Evolutionary conservation across 2,329 filamentous ascomycete species (phyloP).

Genomic region (Thielaviopsis populi): DNA sequence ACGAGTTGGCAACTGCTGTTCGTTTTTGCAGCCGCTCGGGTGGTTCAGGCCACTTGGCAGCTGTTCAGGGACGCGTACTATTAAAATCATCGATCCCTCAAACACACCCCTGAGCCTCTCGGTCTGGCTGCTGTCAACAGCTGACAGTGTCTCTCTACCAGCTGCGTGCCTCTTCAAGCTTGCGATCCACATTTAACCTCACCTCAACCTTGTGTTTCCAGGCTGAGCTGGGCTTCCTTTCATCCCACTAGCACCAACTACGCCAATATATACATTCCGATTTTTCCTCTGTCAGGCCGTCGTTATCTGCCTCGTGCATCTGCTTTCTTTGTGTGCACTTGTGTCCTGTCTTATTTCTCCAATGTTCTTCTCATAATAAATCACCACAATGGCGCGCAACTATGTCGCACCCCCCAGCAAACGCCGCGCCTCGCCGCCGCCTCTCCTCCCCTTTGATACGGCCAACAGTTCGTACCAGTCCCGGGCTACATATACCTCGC

Average conservation of each 20-base stretch:
- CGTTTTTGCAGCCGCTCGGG: not conserved
- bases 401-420: not conserved
- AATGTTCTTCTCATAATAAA: conserved; percentile 1
- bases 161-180: not conserved
- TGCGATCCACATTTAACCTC: conserved; percentile 9
- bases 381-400: conserved; percentile 6
- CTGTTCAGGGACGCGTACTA: conserved; percentile 7
- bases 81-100: not conserved
- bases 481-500: not conserved
- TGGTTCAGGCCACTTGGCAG: conserved; percentile 16
- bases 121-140: not conserved
- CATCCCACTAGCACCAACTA: not conserved
- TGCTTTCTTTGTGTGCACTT: not conserved
- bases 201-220: not conserved
- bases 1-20: not conserved
- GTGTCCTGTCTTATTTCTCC: not conserved
- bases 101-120: not conserved
- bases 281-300: too few species aligned
- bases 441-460: conserved; percentile 13
- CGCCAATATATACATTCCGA: not conserved
- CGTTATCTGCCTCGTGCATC: not conserved
- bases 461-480: conserved; percentile 10
- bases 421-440: conserved; percentile 14
- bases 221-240: not conserved
- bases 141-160: not conserved